Conservation (phyloP, 169 alveolate species). For the Perkinsus chesapeaki region DNA sequence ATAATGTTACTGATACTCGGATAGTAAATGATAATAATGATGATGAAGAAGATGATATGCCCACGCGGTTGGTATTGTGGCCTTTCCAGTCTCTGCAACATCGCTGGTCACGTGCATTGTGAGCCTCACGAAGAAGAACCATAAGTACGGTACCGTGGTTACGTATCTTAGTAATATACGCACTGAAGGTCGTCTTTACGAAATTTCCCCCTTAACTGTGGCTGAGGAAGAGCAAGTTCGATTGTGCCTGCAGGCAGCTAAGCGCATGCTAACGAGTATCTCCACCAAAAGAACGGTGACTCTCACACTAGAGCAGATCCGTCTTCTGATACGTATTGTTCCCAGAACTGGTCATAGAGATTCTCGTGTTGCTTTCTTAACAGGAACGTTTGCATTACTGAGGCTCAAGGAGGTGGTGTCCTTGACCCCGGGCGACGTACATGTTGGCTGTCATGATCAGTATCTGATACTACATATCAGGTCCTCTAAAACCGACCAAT, state of each 20-base stretch:
- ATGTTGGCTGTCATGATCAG: background rate
- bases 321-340: background rate
- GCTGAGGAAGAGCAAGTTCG: background rate
- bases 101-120: background rate
- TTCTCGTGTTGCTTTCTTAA: background rate
- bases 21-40: no score
- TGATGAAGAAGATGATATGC: no score
- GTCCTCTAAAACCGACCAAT: background rate
- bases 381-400: background rate
- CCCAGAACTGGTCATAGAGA: background rate
- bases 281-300: background rate
- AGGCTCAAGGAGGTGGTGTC: background rate
- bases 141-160: background rate
- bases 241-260: background rate
- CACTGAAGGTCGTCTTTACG: background rate
- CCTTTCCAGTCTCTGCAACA: background rate
- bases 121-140: background rate
- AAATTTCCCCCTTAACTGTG: background rate
- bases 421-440: background rate
- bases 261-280: background rate
- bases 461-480: background rate
- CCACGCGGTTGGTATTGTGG: no score
- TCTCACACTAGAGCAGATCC: background rate
- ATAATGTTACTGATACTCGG: no score
- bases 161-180: background rate